Evolutionary conservation across 148 eudicot species (phyloP), one percentile per base, ranked within the genome.

Genomic region (Linanthus parryae): DNA sequence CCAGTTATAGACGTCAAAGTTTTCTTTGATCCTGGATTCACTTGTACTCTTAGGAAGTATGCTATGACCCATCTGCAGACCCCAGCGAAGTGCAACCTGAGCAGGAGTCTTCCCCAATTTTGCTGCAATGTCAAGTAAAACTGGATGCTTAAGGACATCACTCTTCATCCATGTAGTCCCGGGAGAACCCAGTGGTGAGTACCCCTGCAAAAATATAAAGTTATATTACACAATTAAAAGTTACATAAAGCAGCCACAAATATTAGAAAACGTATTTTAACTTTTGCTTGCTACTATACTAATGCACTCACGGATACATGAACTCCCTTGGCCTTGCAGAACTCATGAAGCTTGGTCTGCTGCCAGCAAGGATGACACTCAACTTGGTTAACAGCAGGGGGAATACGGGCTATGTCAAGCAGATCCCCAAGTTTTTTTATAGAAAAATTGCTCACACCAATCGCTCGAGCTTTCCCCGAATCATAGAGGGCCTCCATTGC

Each of bases 1-100:
- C 90, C 87, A 85, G 48, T 64, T 62, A 43, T 79, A 80, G 21
- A 82, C 46, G 40, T 73, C 74, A 19, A 81, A 65, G 56, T 89
- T 89, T 56, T 79, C 85, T 36, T 75, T 85, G 45, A 84, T 73
- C 70, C 97, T 58, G 1, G 81, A 41, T 60, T 89, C 88, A 16
- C 31, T 73, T 16, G 77, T 73, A 58, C 84, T 81, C 68, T 89
- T 89, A 10, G 97, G 95, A 50, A 82, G 86, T 39, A 89, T 74
- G 44, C 90, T 75, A 46, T 89, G 86, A 44, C 94, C 94, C 68
- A 70, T 82, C 61, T 89, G 95, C 25, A 89, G 18, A 11, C 88
- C 95, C 95, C 94, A 89, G 1, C 90, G 83, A 19, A 89, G 77
- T 29, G 85, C 82, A 56, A 89, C 76, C 57, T 89, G 97, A 39